Conservation (phyloP, 2,329 filamentous ascomycete genomes). For the Immersiporthe knoxdaviesiana region DNA sequence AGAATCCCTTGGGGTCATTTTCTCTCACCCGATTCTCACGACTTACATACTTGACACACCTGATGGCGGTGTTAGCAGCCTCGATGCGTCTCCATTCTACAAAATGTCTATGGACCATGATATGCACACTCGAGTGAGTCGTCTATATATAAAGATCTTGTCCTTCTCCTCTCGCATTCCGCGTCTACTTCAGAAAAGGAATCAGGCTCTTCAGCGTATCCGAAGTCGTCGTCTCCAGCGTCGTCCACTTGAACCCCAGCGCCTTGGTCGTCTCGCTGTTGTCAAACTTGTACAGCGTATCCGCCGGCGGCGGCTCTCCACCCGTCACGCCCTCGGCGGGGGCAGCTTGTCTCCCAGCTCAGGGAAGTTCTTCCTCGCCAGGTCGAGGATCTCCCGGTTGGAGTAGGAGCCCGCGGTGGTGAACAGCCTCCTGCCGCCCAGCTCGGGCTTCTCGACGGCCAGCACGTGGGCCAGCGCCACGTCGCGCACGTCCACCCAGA, state of each 20-base stretch:
- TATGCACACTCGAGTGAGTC: not conserved
- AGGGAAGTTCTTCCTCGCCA: slow-evolving; percentile 53
- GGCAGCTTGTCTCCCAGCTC: slow-evolving; percentile 51
- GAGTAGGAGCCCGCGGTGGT: slow-evolving; percentile 51
- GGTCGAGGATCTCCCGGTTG: slow-evolving; percentile 49
- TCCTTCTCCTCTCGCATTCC: not conserved
- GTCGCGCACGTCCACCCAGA: slow-evolving; percentile 62
- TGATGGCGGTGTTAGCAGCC: not conserved
- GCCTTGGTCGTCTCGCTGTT: slow-evolving; percentile 62
- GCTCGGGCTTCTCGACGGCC: slow-evolving; percentile 52
- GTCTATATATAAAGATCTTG: not conserved
- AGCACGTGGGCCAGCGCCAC: slow-evolving; percentile 56
- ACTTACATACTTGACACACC: not conserved
- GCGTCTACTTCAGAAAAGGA: slow-evolving; percentile 39
- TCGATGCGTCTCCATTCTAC: not conserved
- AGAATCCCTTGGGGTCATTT: not conserved
- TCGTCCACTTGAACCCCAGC: slow-evolving; percentile 65
- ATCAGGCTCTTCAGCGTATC: slow-evolving; percentile 69
- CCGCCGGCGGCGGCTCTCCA: slow-evolving; percentile 45
- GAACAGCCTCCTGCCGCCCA: slow-evolving; percentile 56
- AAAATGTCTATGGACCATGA: not conserved
- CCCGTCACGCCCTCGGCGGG: slow-evolving; percentile 49
- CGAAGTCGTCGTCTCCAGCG: slow-evolving; percentile 62
- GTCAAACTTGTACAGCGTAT: slow-evolving; percentile 56
- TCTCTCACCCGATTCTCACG: not conserved